phyloP scores from a whole-genome alignment of 805 yeast genomes.

The Schwanniomyces sp. region DNA sequence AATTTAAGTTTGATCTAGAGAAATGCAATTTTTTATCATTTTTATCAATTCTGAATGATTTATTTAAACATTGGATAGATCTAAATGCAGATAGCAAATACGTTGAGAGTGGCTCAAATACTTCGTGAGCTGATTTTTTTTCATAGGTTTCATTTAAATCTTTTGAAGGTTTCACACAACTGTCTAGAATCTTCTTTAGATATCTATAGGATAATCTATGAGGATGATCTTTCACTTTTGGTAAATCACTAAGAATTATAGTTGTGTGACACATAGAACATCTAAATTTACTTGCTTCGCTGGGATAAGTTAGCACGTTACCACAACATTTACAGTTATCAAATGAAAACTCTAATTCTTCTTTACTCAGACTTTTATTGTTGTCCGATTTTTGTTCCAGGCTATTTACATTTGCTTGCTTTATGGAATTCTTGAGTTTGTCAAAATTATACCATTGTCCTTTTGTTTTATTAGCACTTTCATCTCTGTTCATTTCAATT shows the following conservation, averaged over 20 bases:
- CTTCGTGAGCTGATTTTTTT: constrained; percentile 24
- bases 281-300: constrained; percentile 39
- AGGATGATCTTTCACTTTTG: constrained; percentile 3
- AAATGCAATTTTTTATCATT: constrained; percentile 32
- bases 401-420: background rate
- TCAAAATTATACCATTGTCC: constrained; percentile 23
- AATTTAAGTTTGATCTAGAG: constrained; percentile 51
- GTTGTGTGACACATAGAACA: constrained; percentile 66
- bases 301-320: constrained; percentile 29
- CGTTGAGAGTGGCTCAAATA: constrained; percentile 51
- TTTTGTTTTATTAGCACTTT: background rate
- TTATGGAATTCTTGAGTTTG: constrained; percentile 8
- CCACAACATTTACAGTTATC: constrained; percentile 40
- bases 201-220: constrained; percentile 27
- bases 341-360: constrained; percentile 10
- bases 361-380: background rate
- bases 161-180: constrained; percentile 10
- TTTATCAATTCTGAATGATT: constrained; percentile 48
- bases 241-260: constrained; percentile 18
- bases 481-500: background rate
- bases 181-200: constrained; percentile 32
- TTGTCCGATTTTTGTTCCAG: background rate
- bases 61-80: constrained; percentile 47
- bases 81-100: constrained; percentile 49
- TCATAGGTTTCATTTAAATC: constrained; percentile 15